A percentile compares a stretch with the other conserved stretches of the same genome.
These are phyloP conservation scores for Ophiostoma novo-ulmi DNA, from an alignment of 2,329 filamentous ascomycete species.

Conservation along the genomic window DNA sequence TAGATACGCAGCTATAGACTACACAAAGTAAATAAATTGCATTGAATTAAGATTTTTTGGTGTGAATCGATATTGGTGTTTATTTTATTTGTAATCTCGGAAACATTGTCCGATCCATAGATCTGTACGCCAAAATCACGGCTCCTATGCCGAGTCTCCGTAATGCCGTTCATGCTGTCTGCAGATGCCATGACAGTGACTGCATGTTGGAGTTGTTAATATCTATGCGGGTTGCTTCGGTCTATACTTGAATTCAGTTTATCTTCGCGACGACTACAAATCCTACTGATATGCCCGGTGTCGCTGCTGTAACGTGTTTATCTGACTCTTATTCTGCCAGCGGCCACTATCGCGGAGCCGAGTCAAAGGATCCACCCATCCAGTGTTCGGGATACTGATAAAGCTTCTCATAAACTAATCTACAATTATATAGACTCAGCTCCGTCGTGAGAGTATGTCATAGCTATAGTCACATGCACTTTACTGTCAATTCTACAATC, in stretches of 20 bases:
- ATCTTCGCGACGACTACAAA: neutral
- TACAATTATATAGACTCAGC: neutral
- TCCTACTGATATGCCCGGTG: neutral
- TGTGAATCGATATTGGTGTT: neutral
- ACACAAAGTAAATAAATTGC: neutral
- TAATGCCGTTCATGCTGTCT: neutral
- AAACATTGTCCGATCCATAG: neutral
- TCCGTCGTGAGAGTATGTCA: neutral
- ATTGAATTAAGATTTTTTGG: neutral
- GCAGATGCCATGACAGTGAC: neutral
- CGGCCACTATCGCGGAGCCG: neutral
- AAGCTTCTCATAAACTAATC: neutral
- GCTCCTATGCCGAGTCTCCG: neutral
- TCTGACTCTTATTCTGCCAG: neutral
- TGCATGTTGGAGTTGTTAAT: neutral
- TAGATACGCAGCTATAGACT: neutral
- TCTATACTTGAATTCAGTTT: neutral
- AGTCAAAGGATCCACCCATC: neutral
- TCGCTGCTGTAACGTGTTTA: neutral
- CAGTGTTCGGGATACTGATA: neutral
- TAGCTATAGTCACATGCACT: neutral
- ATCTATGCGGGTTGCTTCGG: neutral
- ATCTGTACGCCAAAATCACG: neutral
- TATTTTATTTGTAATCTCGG: neutral
- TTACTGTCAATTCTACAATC: neutral